Evolutionary conservation across 257 asterid species (phyloP), one percentile per base, ranked within the genome.

Genomic region (Solanum pimpinellifolium): DNA sequence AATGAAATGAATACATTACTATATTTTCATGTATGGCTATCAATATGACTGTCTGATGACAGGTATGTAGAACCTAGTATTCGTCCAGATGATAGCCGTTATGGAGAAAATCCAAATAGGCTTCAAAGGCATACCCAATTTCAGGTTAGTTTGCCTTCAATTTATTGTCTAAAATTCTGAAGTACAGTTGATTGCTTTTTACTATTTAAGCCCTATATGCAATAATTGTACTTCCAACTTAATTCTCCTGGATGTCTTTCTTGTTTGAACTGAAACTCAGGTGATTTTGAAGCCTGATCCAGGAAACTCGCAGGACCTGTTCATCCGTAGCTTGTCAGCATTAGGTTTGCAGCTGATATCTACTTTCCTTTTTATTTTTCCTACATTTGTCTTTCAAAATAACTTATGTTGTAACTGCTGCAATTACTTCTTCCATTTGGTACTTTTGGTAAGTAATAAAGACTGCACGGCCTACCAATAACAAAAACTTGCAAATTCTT

Each of bases 281-380:
- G 99, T 97, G 91, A 94, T 97, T 91, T 84, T 97, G 96, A 97
- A 97, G 96, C 99, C 99, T 84, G 99, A 96, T 90, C 99, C 99
- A 86, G 99, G 99, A 89, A 97, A 97, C 90, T 95, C 99, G 6
- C 99, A 97, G 88, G 99, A 97, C 91, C 91, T 97, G 88, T 96
- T 97, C 91, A 95, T 97, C 86, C 91, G 97, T 91, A 97, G 99
- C 93, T 93, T 97, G 91, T 96, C 99, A 23, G 99, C 99, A 84
- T 90, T 97, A 94, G 99, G 99, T 96, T 89, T 86, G 85, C 80
- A 25, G 59, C 87, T 39, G 7, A 60, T 12, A 88, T 21, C 44
- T n/a, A 20, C 42, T 59, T 87, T 14, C 21, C 72, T 35, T 59
- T 29, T 60, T 42, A 21, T 21, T 35, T 59, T 39, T 84, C 59